phyloP scores from a whole-genome alignment of 2,329 filamentous ascomycete species.

The Chrysoporthe puriensis region DNA sequence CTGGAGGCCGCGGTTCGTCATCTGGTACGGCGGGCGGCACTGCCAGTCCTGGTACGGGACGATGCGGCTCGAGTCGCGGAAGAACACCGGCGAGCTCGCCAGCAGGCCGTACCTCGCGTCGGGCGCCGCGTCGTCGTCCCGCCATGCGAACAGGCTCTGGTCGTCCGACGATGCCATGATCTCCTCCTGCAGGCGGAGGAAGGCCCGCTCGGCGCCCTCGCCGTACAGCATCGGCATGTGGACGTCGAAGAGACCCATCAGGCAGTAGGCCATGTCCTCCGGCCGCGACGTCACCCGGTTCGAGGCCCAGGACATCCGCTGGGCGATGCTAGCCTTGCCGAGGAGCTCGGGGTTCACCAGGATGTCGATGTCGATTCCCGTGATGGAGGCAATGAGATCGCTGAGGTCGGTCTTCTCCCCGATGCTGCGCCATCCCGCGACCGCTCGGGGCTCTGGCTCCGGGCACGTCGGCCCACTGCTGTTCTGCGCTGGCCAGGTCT shows the following conservation, averaged over 20 bases:
- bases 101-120: conserved; percentile 6
- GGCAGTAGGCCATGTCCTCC: conserved; percentile 23
- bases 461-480: neutral
- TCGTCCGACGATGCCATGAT: conserved; percentile 18
- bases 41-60: conserved; percentile 35
- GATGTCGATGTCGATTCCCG: conserved; percentile 21
- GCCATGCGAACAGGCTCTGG: conserved; percentile 13
- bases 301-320: conserved; percentile 29
- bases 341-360: conserved; percentile 10
- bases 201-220: conserved; percentile 25
- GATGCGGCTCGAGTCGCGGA: conserved; percentile 6
- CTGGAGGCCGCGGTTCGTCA: conserved; percentile 36
- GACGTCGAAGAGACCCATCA: conserved; percentile 22
- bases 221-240: conserved; percentile 26
- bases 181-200: conserved; percentile 22
- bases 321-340: conserved; percentile 18
- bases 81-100: conserved; percentile 1
- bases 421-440: conserved; percentile 6
- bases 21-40: conserved; percentile 33
- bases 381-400: conserved; percentile 15
- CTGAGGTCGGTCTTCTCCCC: conserved; percentile 15
- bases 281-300: conserved; percentile 16
- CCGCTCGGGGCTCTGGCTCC: neutral
- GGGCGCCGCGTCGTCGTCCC: neutral
- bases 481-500: neutral